These are phyloP conservation scores for Fusarium solani-melongenae DNA, from an alignment of 2,329 filamentous ascomycete genomes.

Conservation along the genomic window DNA sequence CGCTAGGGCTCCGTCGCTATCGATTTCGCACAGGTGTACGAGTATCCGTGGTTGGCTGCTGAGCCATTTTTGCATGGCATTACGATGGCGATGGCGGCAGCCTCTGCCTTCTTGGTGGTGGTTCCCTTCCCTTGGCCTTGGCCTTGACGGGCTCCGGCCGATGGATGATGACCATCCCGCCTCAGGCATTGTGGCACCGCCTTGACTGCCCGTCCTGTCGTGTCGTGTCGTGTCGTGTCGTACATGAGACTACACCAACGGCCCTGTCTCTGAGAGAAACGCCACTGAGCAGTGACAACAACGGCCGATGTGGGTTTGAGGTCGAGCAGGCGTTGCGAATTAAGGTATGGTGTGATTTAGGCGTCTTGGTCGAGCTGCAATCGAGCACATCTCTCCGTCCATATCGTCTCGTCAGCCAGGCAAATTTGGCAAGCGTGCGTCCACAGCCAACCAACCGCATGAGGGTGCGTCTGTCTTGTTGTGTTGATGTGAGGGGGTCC, in stretches of 20 bases:
- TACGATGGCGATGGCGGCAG: slow-evolving; percentile 27
- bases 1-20: slow-evolving; percentile 36
- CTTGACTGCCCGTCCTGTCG: slow-evolving; percentile 28
- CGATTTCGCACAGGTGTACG: slow-evolving; percentile 32
- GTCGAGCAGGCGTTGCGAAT: slow-evolving; percentile 29
- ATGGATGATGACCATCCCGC: slow-evolving; percentile 22
- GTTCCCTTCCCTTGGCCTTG: slow-evolving; percentile 37
- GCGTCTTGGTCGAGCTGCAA: slow-evolving; percentile 32
- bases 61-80: slow-evolving; percentile 44
- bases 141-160: slow-evolving; percentile 26
- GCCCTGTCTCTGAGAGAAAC: slow-evolving; percentile 29
- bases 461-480: slow-evolving; percentile 20
- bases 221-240: not conserved
- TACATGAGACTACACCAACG: slow-evolving; percentile 37
- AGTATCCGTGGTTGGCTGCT: slow-evolving; percentile 29
- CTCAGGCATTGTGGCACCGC: slow-evolving; percentile 36
- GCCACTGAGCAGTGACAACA: slow-evolving; percentile 28
- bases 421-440: slow-evolving; percentile 24
- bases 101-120: slow-evolving; percentile 25
- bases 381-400: slow-evolving; percentile 24
- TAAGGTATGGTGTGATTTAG: slow-evolving; percentile 42
- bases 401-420: slow-evolving; percentile 36
- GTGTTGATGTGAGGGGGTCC: slow-evolving; percentile 33
- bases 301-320: slow-evolving; percentile 40
- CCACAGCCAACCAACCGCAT: slow-evolving; percentile 41